Conservation (phyloP, 106 monocot genomes). For the Dendrobium chrysotoxum region DNA sequence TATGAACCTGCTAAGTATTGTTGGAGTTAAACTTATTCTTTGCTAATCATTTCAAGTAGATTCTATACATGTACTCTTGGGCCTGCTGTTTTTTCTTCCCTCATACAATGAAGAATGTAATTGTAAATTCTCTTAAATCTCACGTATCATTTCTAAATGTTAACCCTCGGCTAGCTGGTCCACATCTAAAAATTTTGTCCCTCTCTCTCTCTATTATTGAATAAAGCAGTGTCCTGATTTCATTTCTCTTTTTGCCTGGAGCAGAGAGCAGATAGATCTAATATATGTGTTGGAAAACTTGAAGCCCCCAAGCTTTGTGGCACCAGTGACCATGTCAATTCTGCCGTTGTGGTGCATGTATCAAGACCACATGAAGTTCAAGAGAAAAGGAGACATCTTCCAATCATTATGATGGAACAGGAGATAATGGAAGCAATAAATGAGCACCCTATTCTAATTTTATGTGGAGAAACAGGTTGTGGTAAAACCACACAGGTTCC, state of each 20-base stretch:
- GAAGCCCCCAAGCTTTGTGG: background rate
- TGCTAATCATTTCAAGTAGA: background rate
- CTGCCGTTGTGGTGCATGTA: slow-evolving; percentile 62
- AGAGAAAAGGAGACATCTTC: slow-evolving; percentile 65
- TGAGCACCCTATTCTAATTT: slow-evolving; percentile 73
- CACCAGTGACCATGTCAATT: slow-evolving; percentile 8
- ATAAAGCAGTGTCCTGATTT: background rate
- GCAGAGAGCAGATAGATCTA: slow-evolving; percentile 3
- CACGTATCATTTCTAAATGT: background rate
- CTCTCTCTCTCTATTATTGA: background rate
- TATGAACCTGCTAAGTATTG: background rate
- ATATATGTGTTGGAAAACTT: slow-evolving; percentile 8
- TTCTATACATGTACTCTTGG: background rate
- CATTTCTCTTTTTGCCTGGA: slow-evolving; percentile 13
- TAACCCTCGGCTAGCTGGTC: background rate
- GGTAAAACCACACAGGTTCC: slow-evolving; percentile 99
- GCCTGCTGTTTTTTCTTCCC: background rate
- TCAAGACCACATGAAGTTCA: slow-evolving; percentile 71
- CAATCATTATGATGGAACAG: slow-evolving; percentile 97
- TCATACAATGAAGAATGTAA: background rate
- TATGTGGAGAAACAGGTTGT: slow-evolving; percentile 98
- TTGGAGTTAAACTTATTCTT: background rate
- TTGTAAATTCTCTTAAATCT: background rate
- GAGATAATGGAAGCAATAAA: slow-evolving; percentile 99
- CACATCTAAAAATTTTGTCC: background rate